Conservation (phyloP, 345 rosid species). For the Cardamine occulta region DNA sequence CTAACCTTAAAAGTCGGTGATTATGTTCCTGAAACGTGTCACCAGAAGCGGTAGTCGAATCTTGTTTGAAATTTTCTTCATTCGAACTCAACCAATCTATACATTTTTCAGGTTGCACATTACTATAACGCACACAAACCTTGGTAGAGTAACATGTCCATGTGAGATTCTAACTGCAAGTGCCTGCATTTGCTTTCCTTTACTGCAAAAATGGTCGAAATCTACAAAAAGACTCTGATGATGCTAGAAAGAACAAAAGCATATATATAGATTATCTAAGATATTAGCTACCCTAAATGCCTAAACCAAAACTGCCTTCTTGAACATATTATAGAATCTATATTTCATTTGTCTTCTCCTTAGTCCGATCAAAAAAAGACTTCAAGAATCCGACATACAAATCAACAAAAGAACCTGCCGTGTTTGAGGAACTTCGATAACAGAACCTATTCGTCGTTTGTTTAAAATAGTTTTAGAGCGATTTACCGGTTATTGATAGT, state of each 20-base stretch:
- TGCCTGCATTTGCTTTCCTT: background rate
- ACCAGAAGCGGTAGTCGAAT: background rate
- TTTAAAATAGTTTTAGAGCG: background rate
- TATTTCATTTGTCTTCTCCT: background rate
- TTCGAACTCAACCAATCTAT: background rate
- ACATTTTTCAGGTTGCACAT: background rate
- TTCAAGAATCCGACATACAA: background rate
- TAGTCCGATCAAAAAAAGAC: background rate
- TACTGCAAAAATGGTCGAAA: background rate
- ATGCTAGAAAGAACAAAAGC: background rate
- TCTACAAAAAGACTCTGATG: background rate
- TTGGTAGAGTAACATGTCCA: background rate
- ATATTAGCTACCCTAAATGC: background rate
- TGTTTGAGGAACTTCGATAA: background rate
- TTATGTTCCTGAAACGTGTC: background rate
- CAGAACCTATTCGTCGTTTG: conserved; percentile 22
- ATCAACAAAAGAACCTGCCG: conserved; percentile 23
- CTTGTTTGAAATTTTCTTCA: background rate
- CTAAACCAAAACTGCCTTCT: background rate
- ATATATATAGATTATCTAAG: background rate
- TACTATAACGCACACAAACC: background rate
- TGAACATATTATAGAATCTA: background rate
- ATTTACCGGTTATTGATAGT: background rate
- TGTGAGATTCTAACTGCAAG: background rate
- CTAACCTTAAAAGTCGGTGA: background rate